A percentile compares a stretch with the other conserved stretches of the same genome.
Evolutionary conservation across 192 early-diverging fungal genomes (phyloP).

Genomic region (Coemansia guatemalensis): DNA sequence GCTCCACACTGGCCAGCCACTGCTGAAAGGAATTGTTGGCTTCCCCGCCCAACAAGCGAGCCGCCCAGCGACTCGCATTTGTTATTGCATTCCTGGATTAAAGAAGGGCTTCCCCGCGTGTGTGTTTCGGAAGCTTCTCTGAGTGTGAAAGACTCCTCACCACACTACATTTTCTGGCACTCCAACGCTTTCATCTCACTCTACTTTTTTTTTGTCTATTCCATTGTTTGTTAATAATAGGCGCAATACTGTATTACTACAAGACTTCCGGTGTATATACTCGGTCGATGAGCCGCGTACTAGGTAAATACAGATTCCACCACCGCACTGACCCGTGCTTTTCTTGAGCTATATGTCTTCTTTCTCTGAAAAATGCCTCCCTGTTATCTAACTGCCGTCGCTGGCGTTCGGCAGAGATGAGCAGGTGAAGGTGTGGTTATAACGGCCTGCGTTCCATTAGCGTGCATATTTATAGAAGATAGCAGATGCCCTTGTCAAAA

Average conservation of each 20-base stretch:
- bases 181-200: neutral
- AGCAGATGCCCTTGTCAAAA: neutral
- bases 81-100: no score
- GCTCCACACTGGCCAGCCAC: no score
- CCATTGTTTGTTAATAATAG: neutral
- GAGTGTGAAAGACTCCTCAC: neutral
- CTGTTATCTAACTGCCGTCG: neutral
- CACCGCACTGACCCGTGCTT: neutral
- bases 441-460: neutral
- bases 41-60: no score
- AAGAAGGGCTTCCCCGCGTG: neutral
- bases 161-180: neutral
- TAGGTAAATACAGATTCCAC: neutral
- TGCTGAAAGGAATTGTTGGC: no score
- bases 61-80: no score
- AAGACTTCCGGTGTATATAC: neutral
- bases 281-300: neutral
- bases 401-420: neutral
- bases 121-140: neutral
- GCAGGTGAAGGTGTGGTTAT: neutral
- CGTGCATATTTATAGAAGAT: neutral
- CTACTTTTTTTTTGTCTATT: neutral
- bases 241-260: neutral
- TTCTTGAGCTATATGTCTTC: neutral
- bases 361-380: neutral